A percentile compares a stretch with the other conserved stretches of the same genome.
Conservation (phyloP, 2,329 filamentous ascomycete species). For the Thelonectria rubi region DNA sequence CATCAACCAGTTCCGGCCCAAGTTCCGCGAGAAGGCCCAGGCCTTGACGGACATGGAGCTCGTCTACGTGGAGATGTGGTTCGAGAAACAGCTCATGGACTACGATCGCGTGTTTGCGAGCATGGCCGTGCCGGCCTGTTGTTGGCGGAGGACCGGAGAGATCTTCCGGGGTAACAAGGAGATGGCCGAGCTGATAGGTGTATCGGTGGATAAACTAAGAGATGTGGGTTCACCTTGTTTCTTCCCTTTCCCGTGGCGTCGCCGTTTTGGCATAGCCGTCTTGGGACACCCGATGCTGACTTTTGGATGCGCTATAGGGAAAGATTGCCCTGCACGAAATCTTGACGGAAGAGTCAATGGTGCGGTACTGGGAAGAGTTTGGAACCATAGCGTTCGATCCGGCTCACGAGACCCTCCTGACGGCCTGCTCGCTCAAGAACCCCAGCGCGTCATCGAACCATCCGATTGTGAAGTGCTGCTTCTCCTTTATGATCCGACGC, state of each 20-base stretch:
- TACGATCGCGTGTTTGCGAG: slow-evolving; percentile 98
- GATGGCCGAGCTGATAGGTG: slow-evolving; percentile 95
- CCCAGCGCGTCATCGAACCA: slow-evolving; percentile 75
- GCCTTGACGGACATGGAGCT: slow-evolving; percentile 92
- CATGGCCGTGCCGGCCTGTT: slow-evolving; percentile 98
- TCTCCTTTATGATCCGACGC: slow-evolving; percentile 94
- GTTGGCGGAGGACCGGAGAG: slow-evolving; percentile 95
- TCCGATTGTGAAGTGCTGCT: slow-evolving; percentile 88
- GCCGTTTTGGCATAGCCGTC: slow-evolving; percentile 12
- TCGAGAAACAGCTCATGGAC: slow-evolving; percentile 94
- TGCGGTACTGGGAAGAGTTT: slow-evolving; percentile 99
- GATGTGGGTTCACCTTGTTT: slow-evolving; percentile 71
- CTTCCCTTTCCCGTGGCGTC: slow-evolving; percentile 21
- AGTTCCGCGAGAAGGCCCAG: slow-evolving; percentile 95
- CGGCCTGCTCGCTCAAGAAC: slow-evolving; percentile 89
- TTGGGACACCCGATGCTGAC: slow-evolving; percentile 22
- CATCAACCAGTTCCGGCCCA: slow-evolving; percentile 91
- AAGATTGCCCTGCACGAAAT: slow-evolving; percentile 96
- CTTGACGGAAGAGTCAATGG: slow-evolving; percentile 91
- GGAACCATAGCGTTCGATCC: slow-evolving; percentile 96
- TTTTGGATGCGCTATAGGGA: slow-evolving; percentile 66
- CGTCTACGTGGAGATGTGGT: slow-evolving; percentile 98
- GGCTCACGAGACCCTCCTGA: slow-evolving; percentile 92
- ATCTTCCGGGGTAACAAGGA: slow-evolving; percentile 98
- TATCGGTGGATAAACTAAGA: slow-evolving; percentile 87